These are phyloP conservation scores for Trifolium pratense DNA, from an alignment of 306 rosid species.

Conservation along the genomic window DNA sequence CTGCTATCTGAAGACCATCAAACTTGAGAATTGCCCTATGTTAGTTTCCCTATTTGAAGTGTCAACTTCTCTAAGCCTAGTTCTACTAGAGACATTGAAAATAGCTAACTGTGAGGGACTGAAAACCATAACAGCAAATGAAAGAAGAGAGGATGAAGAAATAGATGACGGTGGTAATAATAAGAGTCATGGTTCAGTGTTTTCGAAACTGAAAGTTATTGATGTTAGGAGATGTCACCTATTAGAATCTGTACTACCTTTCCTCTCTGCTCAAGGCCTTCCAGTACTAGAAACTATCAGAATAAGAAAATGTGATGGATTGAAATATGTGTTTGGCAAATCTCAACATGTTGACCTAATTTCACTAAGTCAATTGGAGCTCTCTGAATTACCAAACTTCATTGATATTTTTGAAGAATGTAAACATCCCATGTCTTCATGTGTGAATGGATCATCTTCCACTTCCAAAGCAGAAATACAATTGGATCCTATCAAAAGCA, in stretches of 20 bases:
- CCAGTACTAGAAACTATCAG: neutral
- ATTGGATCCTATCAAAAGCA: too few species aligned
- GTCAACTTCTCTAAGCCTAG: neutral
- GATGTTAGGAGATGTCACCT: too few species aligned
- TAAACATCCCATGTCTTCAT: too few species aligned
- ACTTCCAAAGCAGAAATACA: too few species aligned
- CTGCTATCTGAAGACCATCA: neutral
- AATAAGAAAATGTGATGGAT: neutral
- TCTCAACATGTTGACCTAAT: neutral
- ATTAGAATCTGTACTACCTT: neutral
- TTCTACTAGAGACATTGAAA: neutral
- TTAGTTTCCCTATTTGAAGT: neutral
- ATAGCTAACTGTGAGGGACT: neutral
- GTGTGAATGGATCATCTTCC: too few species aligned
- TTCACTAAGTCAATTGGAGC: neutral
- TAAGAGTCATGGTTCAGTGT: too few species aligned
- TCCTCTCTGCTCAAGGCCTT: neutral
- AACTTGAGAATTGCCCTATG: accelerated
- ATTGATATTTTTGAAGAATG: neutral
- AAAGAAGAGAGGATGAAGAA: neutral
- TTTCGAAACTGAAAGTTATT: too few species aligned
- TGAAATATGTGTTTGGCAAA: neutral
- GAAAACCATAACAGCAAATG: neutral
- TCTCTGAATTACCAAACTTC: neutral
- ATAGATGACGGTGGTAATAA: too few species aligned